These are phyloP conservation scores for Ogataea paradorogensis DNA, from an alignment of 805 yeast species.

Conservation along the genomic window DNA sequence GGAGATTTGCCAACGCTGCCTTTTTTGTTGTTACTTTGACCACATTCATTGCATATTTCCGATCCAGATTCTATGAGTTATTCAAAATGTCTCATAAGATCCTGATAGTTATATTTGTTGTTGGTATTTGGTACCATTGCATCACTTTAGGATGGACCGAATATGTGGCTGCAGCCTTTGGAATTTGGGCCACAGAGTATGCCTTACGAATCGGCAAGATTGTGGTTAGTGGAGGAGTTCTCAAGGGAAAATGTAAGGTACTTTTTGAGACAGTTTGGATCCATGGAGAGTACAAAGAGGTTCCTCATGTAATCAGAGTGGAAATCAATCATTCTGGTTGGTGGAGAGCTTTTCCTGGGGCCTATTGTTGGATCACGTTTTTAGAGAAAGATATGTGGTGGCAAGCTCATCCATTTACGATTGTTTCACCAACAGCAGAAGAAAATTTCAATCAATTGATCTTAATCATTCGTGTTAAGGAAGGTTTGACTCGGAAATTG, in stretches of 20 bases:
- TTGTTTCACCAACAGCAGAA: constrained; percentile 40
- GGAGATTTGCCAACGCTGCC: constrained; percentile 44
- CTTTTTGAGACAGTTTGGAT: constrained; percentile 19
- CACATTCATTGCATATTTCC: constrained; percentile 31
- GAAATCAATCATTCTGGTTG: constrained; percentile 48
- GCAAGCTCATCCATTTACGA: constrained; percentile 71
- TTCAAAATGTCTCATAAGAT: constrained; percentile 45
- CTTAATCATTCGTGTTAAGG: constrained; percentile 48
- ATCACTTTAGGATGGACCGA: constrained; percentile 47
- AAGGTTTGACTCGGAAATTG: constrained; percentile 49
- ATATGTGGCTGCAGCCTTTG: constrained; percentile 51
- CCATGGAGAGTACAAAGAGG: constrained; percentile 5
- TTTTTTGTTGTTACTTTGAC: constrained; percentile 29
- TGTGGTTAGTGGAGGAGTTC: constrained; percentile 55
- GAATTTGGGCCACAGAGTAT: constrained; percentile 72
- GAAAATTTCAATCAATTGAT: constrained; percentile 41
- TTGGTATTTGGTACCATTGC: constrained; percentile 48
- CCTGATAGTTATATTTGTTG: constrained; percentile 39
- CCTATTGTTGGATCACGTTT: constrained; percentile 57
- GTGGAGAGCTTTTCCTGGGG: constrained; percentile 60
- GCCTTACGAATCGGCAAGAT: constrained; percentile 54
- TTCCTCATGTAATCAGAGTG: constrained; percentile 44
- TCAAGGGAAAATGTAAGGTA: constrained; percentile 45
- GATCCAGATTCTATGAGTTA: constrained; percentile 42
- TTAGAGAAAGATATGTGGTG: constrained; percentile 46